Conservation (phyloP, 1,284 basidiomycete genomes). For the Trichosporon faecale region DNA sequence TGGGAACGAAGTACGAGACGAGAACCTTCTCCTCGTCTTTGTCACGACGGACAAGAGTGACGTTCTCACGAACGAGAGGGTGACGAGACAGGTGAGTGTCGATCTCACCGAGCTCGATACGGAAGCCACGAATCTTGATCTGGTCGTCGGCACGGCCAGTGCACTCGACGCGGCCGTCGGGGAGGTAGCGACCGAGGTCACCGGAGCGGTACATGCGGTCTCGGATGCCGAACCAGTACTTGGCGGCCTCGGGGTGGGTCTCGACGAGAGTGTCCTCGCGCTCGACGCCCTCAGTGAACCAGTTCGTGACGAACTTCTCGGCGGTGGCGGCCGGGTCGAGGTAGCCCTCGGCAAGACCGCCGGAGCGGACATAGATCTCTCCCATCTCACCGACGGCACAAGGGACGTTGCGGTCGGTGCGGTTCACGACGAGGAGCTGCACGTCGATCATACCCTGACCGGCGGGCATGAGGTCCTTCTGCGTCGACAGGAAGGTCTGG, state of each 20-base stretch:
- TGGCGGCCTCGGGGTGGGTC: slow-evolving; percentile 62
- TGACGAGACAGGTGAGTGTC: slow-evolving; percentile 95
- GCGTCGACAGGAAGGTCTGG: slow-evolving; percentile 83
- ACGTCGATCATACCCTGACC: slow-evolving; percentile 98
- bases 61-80: slow-evolving; percentile 90
- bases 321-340: slow-evolving; percentile 76
- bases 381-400: slow-evolving; percentile 97
- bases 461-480: slow-evolving; percentile 98
- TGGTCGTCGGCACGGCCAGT: slow-evolving; percentile 98
- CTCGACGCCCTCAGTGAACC: slow-evolving; percentile 67
- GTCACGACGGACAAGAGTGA: slow-evolving; percentile 92
- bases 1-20: slow-evolving; percentile 96
- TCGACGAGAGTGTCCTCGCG: slow-evolving; percentile 68
- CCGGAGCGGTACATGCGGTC: slow-evolving; percentile 98
- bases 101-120: slow-evolving; percentile 98
- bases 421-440: slow-evolving; percentile 94
- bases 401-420: slow-evolving; percentile 79
- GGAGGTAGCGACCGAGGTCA: slow-evolving; percentile 90
- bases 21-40: slow-evolving; percentile 99
- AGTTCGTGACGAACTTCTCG: slow-evolving; percentile 90
- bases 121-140: slow-evolving; percentile 99
- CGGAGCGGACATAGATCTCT: slow-evolving; percentile 97
- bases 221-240: slow-evolving; percentile 92
- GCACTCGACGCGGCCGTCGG: slow-evolving; percentile 93
- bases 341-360: slow-evolving; percentile 94